Evolutionary conservation across 23 red algal genomes (phyloP).

Genomic region (Gracilaria domingensis): DNA sequence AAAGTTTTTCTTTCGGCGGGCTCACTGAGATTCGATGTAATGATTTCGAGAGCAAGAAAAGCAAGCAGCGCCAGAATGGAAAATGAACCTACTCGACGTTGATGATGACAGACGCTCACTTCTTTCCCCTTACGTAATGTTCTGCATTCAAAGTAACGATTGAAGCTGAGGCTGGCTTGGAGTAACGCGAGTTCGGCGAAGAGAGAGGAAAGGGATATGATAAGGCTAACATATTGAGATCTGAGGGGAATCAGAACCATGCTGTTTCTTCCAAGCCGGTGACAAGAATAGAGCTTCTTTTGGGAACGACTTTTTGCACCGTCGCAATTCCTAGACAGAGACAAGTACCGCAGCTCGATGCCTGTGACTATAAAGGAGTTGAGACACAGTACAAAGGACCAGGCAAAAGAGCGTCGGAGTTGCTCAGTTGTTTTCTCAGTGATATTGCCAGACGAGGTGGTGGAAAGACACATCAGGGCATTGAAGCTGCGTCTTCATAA

Average conservation of each 20-base stretch:
- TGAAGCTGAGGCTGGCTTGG: background rate
- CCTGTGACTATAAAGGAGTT: too few species aligned
- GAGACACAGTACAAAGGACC: too few species aligned
- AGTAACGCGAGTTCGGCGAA: background rate
- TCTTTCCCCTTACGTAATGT: background rate
- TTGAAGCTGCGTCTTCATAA: too few species aligned
- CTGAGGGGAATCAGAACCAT: constrained; percentile 4
- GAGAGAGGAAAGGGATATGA: background rate
- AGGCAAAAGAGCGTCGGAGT: too few species aligned
- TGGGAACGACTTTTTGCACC: too few species aligned
- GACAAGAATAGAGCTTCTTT: too few species aligned
- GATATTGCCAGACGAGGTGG: too few species aligned
- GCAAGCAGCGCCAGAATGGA: background rate
- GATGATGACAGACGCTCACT: background rate
- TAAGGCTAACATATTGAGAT: constrained; percentile 1
- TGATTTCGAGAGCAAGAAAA: background rate
- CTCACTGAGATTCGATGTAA: constrained; percentile 2
- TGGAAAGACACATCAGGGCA: too few species aligned
- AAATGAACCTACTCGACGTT: background rate
- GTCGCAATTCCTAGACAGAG: too few species aligned
- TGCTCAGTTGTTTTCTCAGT: too few species aligned
- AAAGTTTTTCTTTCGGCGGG: background rate
- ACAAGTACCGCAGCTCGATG: too few species aligned
- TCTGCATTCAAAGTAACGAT: background rate
- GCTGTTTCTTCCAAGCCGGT: too few species aligned